Evolutionary conservation across 129 eudicot species (phyloP), one percentile per base, ranked within the genome.

Genomic region (Helianthus tuberosus): DNA sequence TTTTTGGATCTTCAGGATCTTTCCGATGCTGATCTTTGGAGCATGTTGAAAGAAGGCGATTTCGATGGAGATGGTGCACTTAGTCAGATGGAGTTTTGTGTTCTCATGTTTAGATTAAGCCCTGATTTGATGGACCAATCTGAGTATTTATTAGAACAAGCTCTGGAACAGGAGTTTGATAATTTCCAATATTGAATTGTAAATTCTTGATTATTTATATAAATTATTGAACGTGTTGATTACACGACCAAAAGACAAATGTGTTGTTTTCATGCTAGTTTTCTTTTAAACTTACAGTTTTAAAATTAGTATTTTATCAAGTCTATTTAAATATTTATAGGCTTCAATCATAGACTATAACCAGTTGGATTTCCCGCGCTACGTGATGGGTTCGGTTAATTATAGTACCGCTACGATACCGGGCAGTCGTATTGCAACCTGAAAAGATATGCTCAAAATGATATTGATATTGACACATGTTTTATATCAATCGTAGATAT

Each of bases 61-160:
- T 83, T 76, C 50, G 97, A 91, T 63, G 89, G 89, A 5, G 97
- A 91, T 77, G 91, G 85, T 9, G 91, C 89, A 7, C 84, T 90
- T 12, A 87, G 75, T 77, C 83, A 91, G 83, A 91, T 91, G 95
- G 97, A 91, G 39, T 91, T 91, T 82, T 91, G 97, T 63, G 97
- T 91, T 49, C 69, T 91, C 60, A 91, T 91, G 97, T 91, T 91
- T 44, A 88, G 97, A 76, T 77, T 88, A 36, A 88, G 97, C 63
- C 97, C 94, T 8, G 89, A 88, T 60, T 83, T 91, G 77, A 91
- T 91, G 91, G 88, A 88, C 2, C 79, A 91, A 48, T 87, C 95
- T 61, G 79, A 84, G 79, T 75, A 57, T 78, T 85, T 91, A 87
- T 82, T 86, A 46, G 89, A 88, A 66, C 85, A 82, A 63, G 88